Evolutionary conservation across 441 rosid species (phyloP).

Genomic region (Gossypium gossypioides): DNA sequence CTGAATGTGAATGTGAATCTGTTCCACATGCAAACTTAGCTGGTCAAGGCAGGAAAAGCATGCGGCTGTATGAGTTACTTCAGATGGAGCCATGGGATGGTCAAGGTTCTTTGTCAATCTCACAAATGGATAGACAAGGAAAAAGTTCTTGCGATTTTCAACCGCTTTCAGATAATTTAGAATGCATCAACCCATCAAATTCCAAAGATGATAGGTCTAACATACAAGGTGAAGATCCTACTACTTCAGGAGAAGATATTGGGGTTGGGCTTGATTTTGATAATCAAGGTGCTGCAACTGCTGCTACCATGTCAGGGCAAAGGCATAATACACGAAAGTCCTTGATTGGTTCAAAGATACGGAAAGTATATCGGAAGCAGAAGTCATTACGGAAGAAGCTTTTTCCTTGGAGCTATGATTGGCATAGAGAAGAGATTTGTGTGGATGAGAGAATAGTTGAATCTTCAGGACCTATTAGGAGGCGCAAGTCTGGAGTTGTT

Average conservation of each 20-base stretch:
- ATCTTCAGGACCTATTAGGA: constrained; percentile 61
- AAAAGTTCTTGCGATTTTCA: constrained; percentile 25
- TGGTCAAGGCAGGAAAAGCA: constrained; percentile 60
- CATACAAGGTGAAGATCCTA: constrained; percentile 47
- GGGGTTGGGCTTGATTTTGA: constrained; percentile 30
- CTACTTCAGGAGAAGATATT: constrained; percentile 69
- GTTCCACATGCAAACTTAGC: constrained; percentile 34
- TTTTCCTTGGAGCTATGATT: constrained; percentile 94
- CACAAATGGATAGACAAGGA: constrained; percentile 23
- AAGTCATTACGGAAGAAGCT: constrained; percentile 77
- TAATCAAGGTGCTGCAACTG: constrained; percentile 23
- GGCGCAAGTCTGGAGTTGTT: constrained; percentile 64
- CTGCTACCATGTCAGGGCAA: constrained; percentile 32
- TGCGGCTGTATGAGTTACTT: constrained; percentile 79
- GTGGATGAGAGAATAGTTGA: constrained; percentile 55
- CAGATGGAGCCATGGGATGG: constrained; percentile 59
- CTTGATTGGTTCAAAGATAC: constrained; percentile 54
- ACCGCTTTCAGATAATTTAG: constrained; percentile 21
- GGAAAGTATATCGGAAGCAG: constrained; percentile 63
- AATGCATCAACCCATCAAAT: constrained; percentile 25
- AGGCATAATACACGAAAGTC: constrained; percentile 47
- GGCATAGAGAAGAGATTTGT: constrained; percentile 77
- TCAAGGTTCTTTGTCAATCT: constrained; percentile 21
- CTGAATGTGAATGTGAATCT: constrained; percentile 24
- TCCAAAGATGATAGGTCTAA: constrained; percentile 26